Percentiles rank a stretch among this genome's conserved stretches.
These are phyloP conservation scores for Ceratocystis eucalypticola DNA, from an alignment of 2,329 filamentous ascomycete species.

Conservation along the genomic window DNA sequence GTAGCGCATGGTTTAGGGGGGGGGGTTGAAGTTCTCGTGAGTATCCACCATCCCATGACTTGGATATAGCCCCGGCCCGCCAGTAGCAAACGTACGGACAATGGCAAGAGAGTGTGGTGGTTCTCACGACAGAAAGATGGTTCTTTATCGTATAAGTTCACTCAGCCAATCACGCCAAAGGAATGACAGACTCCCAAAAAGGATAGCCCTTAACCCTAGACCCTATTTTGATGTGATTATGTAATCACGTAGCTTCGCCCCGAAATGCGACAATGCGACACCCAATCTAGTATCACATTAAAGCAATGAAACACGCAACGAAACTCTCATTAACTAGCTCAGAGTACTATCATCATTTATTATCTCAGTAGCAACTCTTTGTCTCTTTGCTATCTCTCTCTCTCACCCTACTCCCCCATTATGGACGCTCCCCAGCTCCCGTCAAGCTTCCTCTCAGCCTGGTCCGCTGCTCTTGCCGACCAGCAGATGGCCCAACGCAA, in stretches of 20 bases:
- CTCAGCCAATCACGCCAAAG: neutral
- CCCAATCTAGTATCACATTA: neutral
- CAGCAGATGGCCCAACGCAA: constrained; percentile 26
- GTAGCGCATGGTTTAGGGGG: neutral
- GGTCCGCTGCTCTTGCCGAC: constrained; percentile 11
- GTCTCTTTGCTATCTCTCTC: neutral
- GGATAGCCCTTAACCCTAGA: neutral
- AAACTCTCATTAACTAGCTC: no score
- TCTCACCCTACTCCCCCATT: no score
- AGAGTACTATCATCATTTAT: no score
- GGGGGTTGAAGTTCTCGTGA: no score
- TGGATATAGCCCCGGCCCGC: no score
- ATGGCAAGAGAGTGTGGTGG: neutral
- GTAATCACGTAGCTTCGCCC: neutral
- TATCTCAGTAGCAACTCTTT: no score
- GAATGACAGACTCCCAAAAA: neutral
- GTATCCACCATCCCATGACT: no score
- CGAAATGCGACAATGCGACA: neutral
- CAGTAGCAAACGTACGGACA: no score
- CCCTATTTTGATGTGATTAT: neutral
- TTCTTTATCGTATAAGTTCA: neutral
- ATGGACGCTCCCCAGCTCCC: constrained; percentile 8
- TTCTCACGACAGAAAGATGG: neutral
- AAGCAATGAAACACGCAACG: no score
- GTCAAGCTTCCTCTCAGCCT: constrained; percentile 9